These are phyloP conservation scores for Alternaria viburni DNA, from an alignment of 2,329 filamentous ascomycete genomes.

Conservation along the genomic window DNA sequence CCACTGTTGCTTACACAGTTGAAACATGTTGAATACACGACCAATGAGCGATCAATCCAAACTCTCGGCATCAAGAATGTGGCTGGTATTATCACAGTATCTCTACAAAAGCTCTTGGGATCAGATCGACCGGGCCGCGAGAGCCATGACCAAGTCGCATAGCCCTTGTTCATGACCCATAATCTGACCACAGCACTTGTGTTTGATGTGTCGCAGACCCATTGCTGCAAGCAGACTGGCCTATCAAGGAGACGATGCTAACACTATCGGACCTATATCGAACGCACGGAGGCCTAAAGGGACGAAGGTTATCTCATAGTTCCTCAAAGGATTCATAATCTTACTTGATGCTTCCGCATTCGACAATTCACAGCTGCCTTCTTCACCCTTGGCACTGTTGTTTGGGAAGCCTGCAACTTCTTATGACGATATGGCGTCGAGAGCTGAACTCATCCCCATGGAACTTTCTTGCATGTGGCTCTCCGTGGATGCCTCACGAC, in stretches of 20 bases:
- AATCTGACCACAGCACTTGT: constrained; percentile 21
- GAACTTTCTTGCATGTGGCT: constrained; percentile 1
- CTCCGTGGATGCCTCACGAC: neutral
- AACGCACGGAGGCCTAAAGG: neutral
- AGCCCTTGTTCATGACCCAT: constrained; percentile 12
- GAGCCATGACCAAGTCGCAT: constrained; percentile 16
- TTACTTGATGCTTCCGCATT: constrained; percentile 13
- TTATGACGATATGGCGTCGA: constrained; percentile 29
- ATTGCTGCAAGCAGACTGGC: constrained; percentile 9
- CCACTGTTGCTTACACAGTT: constrained; percentile 11
- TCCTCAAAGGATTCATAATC: constrained; percentile 10
- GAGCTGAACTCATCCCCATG: constrained; percentile 12
- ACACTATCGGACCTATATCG: neutral
- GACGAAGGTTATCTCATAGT: constrained; percentile 14
- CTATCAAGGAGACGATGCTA: constrained; percentile 5
- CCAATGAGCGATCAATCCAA: constrained; percentile 19
- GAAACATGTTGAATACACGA: neutral
- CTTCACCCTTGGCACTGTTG: constrained; percentile 1
- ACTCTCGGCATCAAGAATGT: constrained; percentile 11
- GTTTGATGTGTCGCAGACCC: constrained; percentile 19
- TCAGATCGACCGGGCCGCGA: constrained; percentile 28
- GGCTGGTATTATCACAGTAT: constrained; percentile 9
- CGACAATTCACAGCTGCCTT: constrained; percentile 13
- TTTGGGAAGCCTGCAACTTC: neutral
- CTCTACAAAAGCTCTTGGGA: constrained; percentile 4